Percentiles rank a stretch among this genome's conserved stretches.
These are phyloP conservation scores for Salix viminalis DNA, from an alignment of 345 rosid species.

Conservation along the genomic window DNA sequence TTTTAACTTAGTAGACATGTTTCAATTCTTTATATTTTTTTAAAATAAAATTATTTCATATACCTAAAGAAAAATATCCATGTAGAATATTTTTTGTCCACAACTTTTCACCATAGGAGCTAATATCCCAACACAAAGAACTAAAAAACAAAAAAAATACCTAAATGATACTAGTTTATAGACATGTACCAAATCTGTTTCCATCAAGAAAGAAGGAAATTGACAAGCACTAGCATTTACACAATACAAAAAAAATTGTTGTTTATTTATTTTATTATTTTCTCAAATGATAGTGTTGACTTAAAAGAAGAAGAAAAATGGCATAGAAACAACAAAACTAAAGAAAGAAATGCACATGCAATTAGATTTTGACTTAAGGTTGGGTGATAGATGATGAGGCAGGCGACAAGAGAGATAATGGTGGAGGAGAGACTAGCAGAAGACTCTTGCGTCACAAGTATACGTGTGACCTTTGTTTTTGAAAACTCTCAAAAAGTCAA, in stretches of 20 bases:
- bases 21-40: too few relatives aligned
- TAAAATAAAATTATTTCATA: too few relatives aligned
- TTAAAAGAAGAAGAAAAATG: not conserved
- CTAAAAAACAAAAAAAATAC: not conserved
- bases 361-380: slow-evolving; percentile 27
- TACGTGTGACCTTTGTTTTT: slow-evolving; percentile 9
- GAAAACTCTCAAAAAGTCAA: slow-evolving; percentile 28
- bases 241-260: not conserved
- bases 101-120: too few relatives aligned
- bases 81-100: too few relatives aligned
- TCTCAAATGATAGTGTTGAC: not conserved
- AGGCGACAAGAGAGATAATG: slow-evolving; percentile 17
- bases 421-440: not conserved
- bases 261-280: not conserved
- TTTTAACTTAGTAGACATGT: too few relatives aligned
- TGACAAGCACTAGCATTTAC: slow-evolving; percentile 18
- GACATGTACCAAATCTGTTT: not conserved
- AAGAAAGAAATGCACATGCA: not conserved
- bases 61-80: too few relatives aligned
- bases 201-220: slow-evolving; percentile 11
- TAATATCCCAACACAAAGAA: not conserved
- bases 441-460: slow-evolving; percentile 27
- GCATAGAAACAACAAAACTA: not conserved
- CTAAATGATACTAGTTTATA: not conserved
- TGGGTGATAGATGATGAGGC: not conserved